A percentile compares a stretch with the other conserved stretches of the same genome.
phyloP scores from a whole-genome alignment of 1,284 basidiomycete species.

The Fistulinella cinereoalba region DNA sequence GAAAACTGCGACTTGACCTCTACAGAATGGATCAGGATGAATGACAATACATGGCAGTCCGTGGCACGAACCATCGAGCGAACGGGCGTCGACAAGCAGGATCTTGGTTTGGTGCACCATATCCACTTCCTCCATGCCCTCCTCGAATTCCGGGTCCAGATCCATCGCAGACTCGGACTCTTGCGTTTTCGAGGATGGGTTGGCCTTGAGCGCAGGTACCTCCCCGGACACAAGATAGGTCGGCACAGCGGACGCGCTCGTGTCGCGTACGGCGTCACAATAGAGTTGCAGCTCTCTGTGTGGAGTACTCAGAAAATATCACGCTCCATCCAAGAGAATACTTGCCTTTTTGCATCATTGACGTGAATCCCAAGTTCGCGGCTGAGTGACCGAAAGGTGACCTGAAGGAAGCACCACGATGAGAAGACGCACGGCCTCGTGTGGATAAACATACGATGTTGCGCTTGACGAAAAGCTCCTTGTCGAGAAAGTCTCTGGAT shows the following conservation, averaged over 20 bases:
- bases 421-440: background rate
- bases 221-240: conserved; percentile 68
- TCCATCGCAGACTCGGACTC: conserved; percentile 41
- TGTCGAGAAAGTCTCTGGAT: conserved; percentile 56
- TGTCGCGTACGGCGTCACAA: conserved; percentile 41
- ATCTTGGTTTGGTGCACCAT: conserved; percentile 43
- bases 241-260: conserved; percentile 48
- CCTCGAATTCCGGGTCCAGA: conserved; percentile 41
- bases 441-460: conserved; percentile 49
- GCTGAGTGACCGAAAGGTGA: conserved; percentile 72
- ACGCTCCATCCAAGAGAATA: too few relatives aligned
- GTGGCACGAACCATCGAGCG: conserved; percentile 53
- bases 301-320: too few relatives aligned
- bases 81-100: conserved; percentile 54
- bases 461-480: conserved; percentile 59
- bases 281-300: conserved; percentile 61
- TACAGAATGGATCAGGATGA: conserved; percentile 26
- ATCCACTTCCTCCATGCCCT: conserved; percentile 28
- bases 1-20: conserved; percentile 50
- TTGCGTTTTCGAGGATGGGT: conserved; percentile 6
- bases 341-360: conserved; percentile 70
- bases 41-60: background rate
- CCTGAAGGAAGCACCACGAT: conserved; percentile 38
- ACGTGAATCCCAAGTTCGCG: conserved; percentile 66
- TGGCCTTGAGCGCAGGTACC: conserved; percentile 18